Conservation (phyloP, 23 red algal genomes). For the Gracilariopsis chorda region DNA sequence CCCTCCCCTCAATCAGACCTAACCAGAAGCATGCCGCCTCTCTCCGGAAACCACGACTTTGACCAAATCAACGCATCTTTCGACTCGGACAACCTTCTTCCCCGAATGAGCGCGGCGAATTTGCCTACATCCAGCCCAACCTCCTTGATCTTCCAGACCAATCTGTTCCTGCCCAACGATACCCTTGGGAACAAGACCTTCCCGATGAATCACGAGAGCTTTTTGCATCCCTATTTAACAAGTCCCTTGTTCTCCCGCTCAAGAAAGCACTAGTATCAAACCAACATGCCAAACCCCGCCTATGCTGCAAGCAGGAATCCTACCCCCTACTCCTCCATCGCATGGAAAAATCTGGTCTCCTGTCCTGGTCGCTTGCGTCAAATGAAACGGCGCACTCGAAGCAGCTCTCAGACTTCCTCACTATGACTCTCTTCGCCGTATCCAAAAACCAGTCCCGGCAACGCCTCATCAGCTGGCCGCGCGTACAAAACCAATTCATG, state of each 20-base stretch:
- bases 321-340: neutral
- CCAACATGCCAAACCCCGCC: neutral
- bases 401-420: neutral
- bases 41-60: too few relatives aligned
- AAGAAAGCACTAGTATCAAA: neutral
- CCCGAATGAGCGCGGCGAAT: too few relatives aligned
- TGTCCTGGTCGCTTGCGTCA: neutral
- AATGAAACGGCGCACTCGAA: neutral
- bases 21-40: too few relatives aligned
- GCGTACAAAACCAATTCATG: neutral
- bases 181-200: too few relatives aligned
- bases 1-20: too few relatives aligned
- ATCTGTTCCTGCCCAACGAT: too few relatives aligned
- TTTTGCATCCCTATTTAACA: too few relatives aligned
- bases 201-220: too few relatives aligned
- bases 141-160: too few relatives aligned
- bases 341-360: neutral
- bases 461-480: slow-evolving; percentile 1
- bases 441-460: neutral
- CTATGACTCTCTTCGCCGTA: neutral
- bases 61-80: too few relatives aligned
- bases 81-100: too few relatives aligned
- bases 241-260: neutral
- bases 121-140: too few relatives aligned
- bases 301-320: neutral